Percentiles rank a stretch among this genome's conserved stretches.
Evolutionary conservation across 805 yeast species (phyloP).

Genomic region (Yarrowia divulgata): DNA sequence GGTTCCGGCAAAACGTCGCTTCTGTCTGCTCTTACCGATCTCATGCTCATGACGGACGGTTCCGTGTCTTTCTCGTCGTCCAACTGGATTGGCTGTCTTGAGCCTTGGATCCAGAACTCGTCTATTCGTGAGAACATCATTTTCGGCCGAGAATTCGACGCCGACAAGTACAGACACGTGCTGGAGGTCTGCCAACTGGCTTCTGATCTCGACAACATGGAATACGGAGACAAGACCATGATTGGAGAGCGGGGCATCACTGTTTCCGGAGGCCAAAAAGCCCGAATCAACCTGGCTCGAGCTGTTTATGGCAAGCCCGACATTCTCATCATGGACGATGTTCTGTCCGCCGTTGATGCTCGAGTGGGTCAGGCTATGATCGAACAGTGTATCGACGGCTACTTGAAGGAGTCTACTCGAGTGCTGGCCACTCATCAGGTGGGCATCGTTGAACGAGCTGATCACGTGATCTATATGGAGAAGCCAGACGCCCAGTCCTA

Average conservation of each 20-base stretch:
- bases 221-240: slow-evolving; percentile 80
- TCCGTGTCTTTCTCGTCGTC: slow-evolving; percentile 59
- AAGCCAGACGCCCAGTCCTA: slow-evolving; percentile 53
- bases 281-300: slow-evolving; percentile 82
- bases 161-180: slow-evolving; percentile 59
- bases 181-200: slow-evolving; percentile 70
- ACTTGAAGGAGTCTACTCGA: slow-evolving; percentile 66
- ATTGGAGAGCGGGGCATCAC: slow-evolving; percentile 92
- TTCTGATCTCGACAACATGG: slow-evolving; percentile 68
- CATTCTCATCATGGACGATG: slow-evolving; percentile 77
- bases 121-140: slow-evolving; percentile 75
- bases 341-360: slow-evolving; percentile 87
- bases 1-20: slow-evolving; percentile 85
- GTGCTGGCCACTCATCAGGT: slow-evolving; percentile 85
- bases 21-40: slow-evolving; percentile 72
- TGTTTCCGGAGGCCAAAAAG: slow-evolving; percentile 89
- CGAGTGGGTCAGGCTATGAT: slow-evolving; percentile 81
- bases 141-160: slow-evolving; percentile 67
- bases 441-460: slow-evolving; percentile 73
- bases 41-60: slow-evolving; percentile 67
- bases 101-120: slow-evolving; percentile 87
- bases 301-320: slow-evolving; percentile 75
- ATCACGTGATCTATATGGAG: slow-evolving; percentile 69
- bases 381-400: slow-evolving; percentile 69
- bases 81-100: slow-evolving; percentile 60